Percentiles rank a stretch among this genome's conserved stretches.
phyloP scores from a whole-genome alignment of 2,329 filamentous ascomycete species.

The Gaeumannomyces tritici region DNA sequence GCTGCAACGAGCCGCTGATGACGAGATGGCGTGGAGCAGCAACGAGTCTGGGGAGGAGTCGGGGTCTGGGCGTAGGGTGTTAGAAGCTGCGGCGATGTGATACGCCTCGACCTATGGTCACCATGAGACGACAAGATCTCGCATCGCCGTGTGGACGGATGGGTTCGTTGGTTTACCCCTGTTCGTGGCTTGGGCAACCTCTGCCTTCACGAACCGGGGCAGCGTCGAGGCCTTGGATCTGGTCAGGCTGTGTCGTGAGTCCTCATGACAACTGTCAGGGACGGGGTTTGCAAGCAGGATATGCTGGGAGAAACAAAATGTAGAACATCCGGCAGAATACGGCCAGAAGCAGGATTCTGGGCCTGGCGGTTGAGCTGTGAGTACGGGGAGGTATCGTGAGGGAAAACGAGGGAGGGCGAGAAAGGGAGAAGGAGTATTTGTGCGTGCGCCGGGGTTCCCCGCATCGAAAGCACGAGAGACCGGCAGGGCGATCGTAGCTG shows the following conservation, averaged over 20 bases:
- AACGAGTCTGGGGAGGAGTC: background rate
- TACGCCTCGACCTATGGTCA: background rate
- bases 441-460: background rate
- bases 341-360: background rate
- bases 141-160: background rate
- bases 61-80: background rate
- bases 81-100: background rate
- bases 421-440: background rate
- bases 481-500: background rate
- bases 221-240: background rate
- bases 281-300: background rate
- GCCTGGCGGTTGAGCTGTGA: background rate
- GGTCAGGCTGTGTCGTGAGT: background rate
- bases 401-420: background rate
- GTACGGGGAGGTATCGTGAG: background rate
- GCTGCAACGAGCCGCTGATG: background rate
- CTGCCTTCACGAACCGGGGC: background rate
- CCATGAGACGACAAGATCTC: background rate
- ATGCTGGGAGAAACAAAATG: background rate
- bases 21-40: background rate
- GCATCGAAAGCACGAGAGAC: background rate
- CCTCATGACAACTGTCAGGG: background rate
- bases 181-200: background rate
- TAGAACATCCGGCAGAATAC: background rate
- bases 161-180: background rate